Base-by-base conservation (phyloP, 495 filamentous ascomycete genomes). In the Neurospora tetraspora region DNA sequence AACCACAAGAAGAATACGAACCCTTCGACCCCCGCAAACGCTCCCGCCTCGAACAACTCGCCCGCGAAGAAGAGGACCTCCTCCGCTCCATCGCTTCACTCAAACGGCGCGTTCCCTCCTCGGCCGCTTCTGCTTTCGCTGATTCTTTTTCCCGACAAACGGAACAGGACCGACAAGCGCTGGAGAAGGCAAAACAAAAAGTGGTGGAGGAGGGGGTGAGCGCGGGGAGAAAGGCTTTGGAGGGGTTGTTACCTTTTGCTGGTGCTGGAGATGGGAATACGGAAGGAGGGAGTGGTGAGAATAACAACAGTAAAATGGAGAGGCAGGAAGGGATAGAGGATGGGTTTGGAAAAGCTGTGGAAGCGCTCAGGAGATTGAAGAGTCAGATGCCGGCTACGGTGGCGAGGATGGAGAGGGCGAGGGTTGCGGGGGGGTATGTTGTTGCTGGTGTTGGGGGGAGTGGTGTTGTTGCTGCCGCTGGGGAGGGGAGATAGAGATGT, bases 381-480 rank as follows among this genome's bases (percentile, higher is more conserved):
- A 83, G 77, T 73, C 89, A 89, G 40, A 84, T 94, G 83, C 88
- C 90, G 47, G 88, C 89, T 70, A 90, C 90, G 45, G 87, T 94
- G 72, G 93, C 91, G 68, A 91, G 88, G 82, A 89, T 92, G 82
- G 93, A 96, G 84, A 86, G 93, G 82, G 93, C 92, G 70, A 84
- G 85, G 73, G 86, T 86, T 68, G 93, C 91, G 70, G 92, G 89
- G 61, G 89, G 89, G 74, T 88, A 87, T 79, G 84, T 85, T 4
- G 76, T 81, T 68, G 81, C 79, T 34, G 80, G 45, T 12, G 86
- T 86, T 68, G 93, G 91, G 71, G 92, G 89, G 65, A 89, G 89
- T 74, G 87, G 87, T 79, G 84, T 84, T 6, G 75, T 79, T 68
- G 81, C 23, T 31, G 53, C 53, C 6, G 3, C 53, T 61, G 27